A percentile compares a stretch with the other conserved stretches of the same genome.
phyloP scores from a whole-genome alignment of 73 alveolate genomes.

The Paramecium octaurelia region DNA sequence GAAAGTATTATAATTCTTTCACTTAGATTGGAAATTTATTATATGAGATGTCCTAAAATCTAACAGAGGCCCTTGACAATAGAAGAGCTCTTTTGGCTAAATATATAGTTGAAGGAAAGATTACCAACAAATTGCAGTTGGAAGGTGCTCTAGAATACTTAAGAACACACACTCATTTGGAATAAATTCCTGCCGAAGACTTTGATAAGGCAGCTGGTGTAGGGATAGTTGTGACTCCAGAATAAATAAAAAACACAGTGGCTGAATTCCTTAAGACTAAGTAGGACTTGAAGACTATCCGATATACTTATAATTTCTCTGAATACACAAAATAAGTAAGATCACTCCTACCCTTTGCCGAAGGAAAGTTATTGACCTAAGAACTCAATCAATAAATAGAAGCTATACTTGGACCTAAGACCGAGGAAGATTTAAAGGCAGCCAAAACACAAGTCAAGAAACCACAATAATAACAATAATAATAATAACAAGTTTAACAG shows the following conservation, averaged over 20 bases:
- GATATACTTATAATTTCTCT: constrained; percentile 52
- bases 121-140: constrained; percentile 21
- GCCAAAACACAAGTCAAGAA: not conserved
- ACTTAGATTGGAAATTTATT: constrained; percentile 22
- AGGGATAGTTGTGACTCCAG: constrained; percentile 53
- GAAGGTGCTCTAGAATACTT: constrained; percentile 43
- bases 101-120: constrained; percentile 53
- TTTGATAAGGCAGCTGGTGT: constrained; percentile 59
- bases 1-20: not conserved
- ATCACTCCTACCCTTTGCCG: constrained; percentile 53
- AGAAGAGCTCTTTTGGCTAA: constrained; percentile 47
- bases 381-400: constrained; percentile 50
- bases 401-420: constrained; percentile 58
- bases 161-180: constrained; percentile 8
- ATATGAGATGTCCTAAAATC: constrained; percentile 6
- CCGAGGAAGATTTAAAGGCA: constrained; percentile 39
- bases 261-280: not conserved
- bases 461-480: constrained; percentile 47
- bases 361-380: constrained; percentile 40
- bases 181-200: not conserved
- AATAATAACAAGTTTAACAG: not conserved
- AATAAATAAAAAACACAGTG: not conserved
- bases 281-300: constrained; percentile 24
- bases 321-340: constrained; percentile 51
- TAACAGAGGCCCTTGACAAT: constrained; percentile 53